Conservation (phyloP, 2,329 filamentous ascomycete species). For the Xylariaceae sp. region DNA sequence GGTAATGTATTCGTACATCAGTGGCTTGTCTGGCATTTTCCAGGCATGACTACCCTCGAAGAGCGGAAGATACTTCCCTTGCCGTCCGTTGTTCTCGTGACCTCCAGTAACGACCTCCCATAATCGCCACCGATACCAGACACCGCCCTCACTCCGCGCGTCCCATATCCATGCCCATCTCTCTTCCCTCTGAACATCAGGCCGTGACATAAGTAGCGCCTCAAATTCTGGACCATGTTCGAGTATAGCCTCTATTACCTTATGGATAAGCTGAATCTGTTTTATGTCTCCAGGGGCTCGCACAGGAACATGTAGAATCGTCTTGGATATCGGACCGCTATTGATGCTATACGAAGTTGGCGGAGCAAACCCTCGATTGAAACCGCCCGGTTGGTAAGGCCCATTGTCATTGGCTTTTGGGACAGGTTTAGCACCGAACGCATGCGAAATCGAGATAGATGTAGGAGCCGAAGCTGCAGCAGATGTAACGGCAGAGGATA, state of each 20-base stretch:
- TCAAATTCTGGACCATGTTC: conserved; percentile 83
- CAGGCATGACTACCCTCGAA: conserved; percentile 76
- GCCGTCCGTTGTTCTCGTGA: conserved; percentile 37
- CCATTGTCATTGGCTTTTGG: conserved; percentile 38
- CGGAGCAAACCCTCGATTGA: conserved; percentile 64
- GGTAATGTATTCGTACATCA: conserved; percentile 79
- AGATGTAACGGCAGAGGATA: conserved; percentile 68
- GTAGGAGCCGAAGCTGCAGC: conserved; percentile 36
- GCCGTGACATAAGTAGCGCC: conserved; percentile 80
- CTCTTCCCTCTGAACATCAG: conserved; percentile 77
- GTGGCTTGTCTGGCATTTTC: conserved; percentile 64
- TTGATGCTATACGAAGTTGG: conserved; percentile 60
- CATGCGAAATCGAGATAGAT: conserved; percentile 52
- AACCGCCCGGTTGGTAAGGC: conserved; percentile 40
- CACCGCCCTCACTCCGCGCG: conserved; percentile 67
- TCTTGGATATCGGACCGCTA: conserved; percentile 39
- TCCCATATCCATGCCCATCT: conserved; percentile 96
- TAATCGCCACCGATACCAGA: conserved; percentile 89
- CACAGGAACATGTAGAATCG: conserved; percentile 62
- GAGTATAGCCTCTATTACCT: conserved; percentile 73
- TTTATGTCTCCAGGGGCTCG: conserved; percentile 71
- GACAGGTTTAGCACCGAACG: conserved; percentile 72
- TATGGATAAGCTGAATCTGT: conserved; percentile 79
- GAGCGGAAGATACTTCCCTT: conserved; percentile 55
- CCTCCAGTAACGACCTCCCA: conserved; percentile 78